Base-by-base conservation (phyloP, 495 filamentous ascomycete species). In the Tuber indicum region DNA sequence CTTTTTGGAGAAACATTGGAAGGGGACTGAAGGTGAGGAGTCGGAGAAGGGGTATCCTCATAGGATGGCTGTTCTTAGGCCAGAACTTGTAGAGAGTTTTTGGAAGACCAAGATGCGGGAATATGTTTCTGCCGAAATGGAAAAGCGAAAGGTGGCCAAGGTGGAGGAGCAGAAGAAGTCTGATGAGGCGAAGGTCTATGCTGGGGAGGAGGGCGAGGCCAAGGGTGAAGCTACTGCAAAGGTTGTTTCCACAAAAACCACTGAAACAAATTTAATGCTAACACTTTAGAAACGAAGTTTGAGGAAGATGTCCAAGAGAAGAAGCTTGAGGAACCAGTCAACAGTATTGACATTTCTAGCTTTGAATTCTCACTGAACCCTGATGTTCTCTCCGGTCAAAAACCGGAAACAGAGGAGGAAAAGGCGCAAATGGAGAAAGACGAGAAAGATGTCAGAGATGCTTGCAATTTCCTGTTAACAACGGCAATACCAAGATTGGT, bases 291-390 rank as follows among this genome's bases (percentile, higher is more conserved):
- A 52, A 81, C 79, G 73, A 77, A 85, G 77, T 58, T 72, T 10
- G 80, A 83, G 47, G 82, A 82, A 46, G 44, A 46, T 12, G 44
- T 16, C 44, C 44, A 46, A 62, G 58, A 81, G 45, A 81, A 80
- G 73, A 78, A 85, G 77, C 62, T 72, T 8, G 80, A 83, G 45
- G 82, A 82, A 46, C 69, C 86, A 49, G 85, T 85, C 81, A 89
- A 88, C 75, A 88, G 84, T 79, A 89, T 97, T 75, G 94, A 97
- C 79, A 91, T 96, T 76, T 93, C 93, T 52, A 88, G 90, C 79
- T 99, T 99, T 87, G 86, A 91, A 42, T 92, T 97, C 75, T 86
- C 92, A 43, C 88, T 99, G 43, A 99, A 99, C 86, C 95, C 96
- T 41, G 96, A 99, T 84, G 94, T 93, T 72, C 97, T 93, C 87